These are phyloP conservation scores for Marasmius sp. DNA, from an alignment of 1,284 basidiomycete genomes.

Conservation along the genomic window DNA sequence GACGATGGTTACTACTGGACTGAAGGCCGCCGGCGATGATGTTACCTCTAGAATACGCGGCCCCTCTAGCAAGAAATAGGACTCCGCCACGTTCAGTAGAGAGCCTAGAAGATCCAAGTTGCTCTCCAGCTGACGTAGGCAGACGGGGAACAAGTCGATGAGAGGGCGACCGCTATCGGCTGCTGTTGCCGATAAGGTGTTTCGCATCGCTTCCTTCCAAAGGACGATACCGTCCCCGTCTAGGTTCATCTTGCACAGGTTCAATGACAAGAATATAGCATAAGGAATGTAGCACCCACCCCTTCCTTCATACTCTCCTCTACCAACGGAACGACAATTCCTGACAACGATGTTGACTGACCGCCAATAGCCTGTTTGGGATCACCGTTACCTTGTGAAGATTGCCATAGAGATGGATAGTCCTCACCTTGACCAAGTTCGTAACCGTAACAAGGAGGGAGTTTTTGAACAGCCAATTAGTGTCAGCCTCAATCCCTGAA, in stretches of 20 bases:
- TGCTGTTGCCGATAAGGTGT: constrained; percentile 61
- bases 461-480: constrained; percentile 80
- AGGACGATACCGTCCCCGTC: constrained; percentile 79
- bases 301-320: constrained; percentile 70
- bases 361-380: constrained; percentile 56
- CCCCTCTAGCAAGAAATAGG: constrained; percentile 78
- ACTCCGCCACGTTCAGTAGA: constrained; percentile 71
- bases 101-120: constrained; percentile 80
- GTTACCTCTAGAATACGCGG: constrained; percentile 65
- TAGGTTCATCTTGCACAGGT: constrained; percentile 54
- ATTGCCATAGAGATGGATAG: background rate
- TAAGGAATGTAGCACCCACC: constrained; percentile 33
- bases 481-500: constrained; percentile 64
- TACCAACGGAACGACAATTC: constrained; percentile 72
- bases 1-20: background rate
- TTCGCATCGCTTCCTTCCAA: constrained; percentile 75
- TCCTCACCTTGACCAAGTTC: constrained; percentile 66
- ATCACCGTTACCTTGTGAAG: background rate
- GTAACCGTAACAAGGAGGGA: constrained; percentile 73
- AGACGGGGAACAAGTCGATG: constrained; percentile 67
- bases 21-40: background rate
- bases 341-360: constrained; percentile 54
- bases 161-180: constrained; percentile 52
- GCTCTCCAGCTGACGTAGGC: constrained; percentile 57
- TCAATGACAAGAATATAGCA: constrained; percentile 7